Base-by-base conservation (phyloP, 805 yeast genomes). In the Scheffersomyces stipitis region DNA sequence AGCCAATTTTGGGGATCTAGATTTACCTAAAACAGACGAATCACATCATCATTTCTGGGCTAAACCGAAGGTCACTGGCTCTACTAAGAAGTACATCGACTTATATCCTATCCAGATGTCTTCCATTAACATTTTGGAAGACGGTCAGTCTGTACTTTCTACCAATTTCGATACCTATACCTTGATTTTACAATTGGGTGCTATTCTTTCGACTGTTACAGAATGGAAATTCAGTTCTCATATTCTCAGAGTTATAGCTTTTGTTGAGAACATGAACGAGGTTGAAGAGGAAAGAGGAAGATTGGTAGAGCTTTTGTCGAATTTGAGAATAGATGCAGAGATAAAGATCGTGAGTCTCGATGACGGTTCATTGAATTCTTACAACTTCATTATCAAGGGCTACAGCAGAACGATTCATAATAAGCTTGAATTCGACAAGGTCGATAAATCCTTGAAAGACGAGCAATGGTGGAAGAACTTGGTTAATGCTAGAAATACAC, bases 41-140 rank as follows among this genome's bases (percentile, higher is more conserved):
- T 69, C 62, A 29, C 38, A 36, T 6, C 29, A 29, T 10, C 20
- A 28, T 3, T 18, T 34, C 17, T 42, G 46, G 46, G 17, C 16
- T 4, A 35, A 18, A 15, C n/a, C 29, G 5, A 28, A 18, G 9
- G 14, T 18, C 10, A 14, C 31, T 13, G 13, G 12, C 12, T 18
- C 27, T 10, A 20, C 4, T 15, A 73, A 71, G 42, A 71, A 74
- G 44, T 83, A 67, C 46, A 89, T 93, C 51, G 99, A 93, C 58
- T 64, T 93, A 26, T 93, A 95, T 58, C 99, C 99, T 0, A 90
- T 93, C 47, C 99, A 93, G 53, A 93, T 93, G 97, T 82, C 95
- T 3, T 91, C 95, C 0, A 80, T 81, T 29, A 78, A 87, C 34
- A 71, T 78, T 31, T 78, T 82, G 38, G 76, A 75, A 16, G 73